Evolutionary conservation across 768 basidiomycete species (phyloP).

Genomic region (Leccinellum albellum): DNA sequence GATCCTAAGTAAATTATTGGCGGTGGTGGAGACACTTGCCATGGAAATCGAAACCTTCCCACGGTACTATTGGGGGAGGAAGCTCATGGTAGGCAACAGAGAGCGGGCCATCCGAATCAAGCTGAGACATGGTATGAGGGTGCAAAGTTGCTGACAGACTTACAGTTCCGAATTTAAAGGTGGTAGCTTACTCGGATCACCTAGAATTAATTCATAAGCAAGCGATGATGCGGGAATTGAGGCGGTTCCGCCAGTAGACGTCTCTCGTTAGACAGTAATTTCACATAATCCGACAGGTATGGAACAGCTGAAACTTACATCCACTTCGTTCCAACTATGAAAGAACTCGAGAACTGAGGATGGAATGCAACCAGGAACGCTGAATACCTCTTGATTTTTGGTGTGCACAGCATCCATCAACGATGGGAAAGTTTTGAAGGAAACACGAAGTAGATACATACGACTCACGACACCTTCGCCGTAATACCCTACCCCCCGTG

Average conservation of each 20-base stretch:
- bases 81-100: constrained; percentile 55
- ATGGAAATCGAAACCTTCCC: constrained; percentile 71
- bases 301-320: neutral
- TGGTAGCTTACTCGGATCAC: no score
- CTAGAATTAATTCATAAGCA: no score
- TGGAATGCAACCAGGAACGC: neutral
- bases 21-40: constrained; percentile 36
- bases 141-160: no score
- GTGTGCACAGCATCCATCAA: neutral
- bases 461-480: neutral
- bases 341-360: no score
- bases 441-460: neutral
- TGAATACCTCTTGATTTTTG: neutral
- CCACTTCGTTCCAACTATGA: no score
- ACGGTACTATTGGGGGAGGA: constrained; percentile 46
- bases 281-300: no score
- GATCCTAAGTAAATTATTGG: neutral
- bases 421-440: neutral
- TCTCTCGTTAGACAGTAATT: no score
- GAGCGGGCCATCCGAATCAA: constrained; percentile 14
- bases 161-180: no score
- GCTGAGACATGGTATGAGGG: no score
- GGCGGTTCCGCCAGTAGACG: no score
- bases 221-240: no score
- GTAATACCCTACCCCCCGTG: no score